phyloP scores from a whole-genome alignment of 352 stramenopile genomes.

The Pythium insidiosum region DNA sequence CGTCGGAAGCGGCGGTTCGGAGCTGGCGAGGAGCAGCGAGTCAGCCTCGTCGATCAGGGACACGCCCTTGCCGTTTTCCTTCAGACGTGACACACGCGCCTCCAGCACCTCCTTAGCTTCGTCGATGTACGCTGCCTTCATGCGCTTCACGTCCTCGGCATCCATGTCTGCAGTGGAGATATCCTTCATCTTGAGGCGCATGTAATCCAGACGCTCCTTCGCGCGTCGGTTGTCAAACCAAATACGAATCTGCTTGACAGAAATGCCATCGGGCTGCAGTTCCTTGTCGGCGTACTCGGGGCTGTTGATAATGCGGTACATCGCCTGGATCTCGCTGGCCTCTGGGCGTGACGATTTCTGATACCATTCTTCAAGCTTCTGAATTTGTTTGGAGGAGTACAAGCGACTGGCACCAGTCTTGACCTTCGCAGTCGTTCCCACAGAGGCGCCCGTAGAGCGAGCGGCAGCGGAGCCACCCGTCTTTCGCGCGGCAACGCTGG shows the following conservation, averaged over 20 bases:
- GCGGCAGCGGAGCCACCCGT: slow-evolving; percentile 15
- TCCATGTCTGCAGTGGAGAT: slow-evolving; percentile 81
- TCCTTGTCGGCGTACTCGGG: slow-evolving; percentile 76
- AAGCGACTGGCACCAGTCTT: slow-evolving; percentile 77
- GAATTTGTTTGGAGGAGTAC: slow-evolving; percentile 83
- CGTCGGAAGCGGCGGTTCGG: slow-evolving; percentile 31
- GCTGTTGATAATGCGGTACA: slow-evolving; percentile 87
- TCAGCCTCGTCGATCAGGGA: slow-evolving; percentile 81
- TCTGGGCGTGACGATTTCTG: slow-evolving; percentile 74
- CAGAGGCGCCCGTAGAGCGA: slow-evolving; percentile 20
- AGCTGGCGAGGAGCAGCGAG: slow-evolving; percentile 46
- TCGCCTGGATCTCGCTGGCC: slow-evolving; percentile 82
- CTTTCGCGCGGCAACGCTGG: slow-evolving; percentile 16
- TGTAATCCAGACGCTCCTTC: slow-evolving; percentile 83
- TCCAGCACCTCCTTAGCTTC: slow-evolving; percentile 85
- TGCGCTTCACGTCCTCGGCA: slow-evolving; percentile 76
- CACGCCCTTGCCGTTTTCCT: slow-evolving; percentile 62
- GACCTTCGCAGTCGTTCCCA: slow-evolving; percentile 27
- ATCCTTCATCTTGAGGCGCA: slow-evolving; percentile 87
- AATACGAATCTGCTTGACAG: slow-evolving; percentile 83
- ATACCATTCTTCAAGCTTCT: slow-evolving; percentile 87
- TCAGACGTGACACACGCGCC: slow-evolving; percentile 68
- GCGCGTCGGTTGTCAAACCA: slow-evolving; percentile 85
- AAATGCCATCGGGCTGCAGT: slow-evolving; percentile 79
- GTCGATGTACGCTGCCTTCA: slow-evolving; percentile 85